These are phyloP conservation scores for Cladosporium sp. DNA, from an alignment of 2,329 filamentous ascomycete genomes.

Conservation along the genomic window DNA sequence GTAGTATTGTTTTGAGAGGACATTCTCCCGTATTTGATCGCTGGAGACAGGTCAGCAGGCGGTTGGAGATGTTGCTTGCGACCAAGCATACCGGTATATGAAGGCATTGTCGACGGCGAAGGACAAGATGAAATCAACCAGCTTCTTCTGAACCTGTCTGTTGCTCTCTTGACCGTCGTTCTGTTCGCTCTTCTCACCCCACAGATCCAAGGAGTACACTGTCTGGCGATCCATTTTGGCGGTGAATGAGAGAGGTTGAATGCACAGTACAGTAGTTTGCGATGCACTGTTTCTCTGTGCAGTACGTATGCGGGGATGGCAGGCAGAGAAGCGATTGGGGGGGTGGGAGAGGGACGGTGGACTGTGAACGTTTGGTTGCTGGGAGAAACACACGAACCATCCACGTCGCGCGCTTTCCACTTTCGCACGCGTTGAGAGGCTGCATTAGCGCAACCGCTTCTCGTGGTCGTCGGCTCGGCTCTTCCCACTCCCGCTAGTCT, in stretches of 20 bases:
- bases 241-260: background rate
- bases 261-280: background rate
- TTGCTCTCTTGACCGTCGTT: constrained; percentile 27
- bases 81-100: constrained; percentile 69
- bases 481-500: too few species aligned
- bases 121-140: constrained; percentile 87
- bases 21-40: constrained; percentile 93
- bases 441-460: constrained; percentile 8
- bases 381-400: background rate
- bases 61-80: too few species aligned
- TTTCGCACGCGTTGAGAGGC: background rate
- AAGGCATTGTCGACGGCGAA: constrained; percentile 93
- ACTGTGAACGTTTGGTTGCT: constrained; percentile 5
- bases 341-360: background rate
- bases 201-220: constrained; percentile 79
- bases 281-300: background rate
- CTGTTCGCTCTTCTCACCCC: constrained; percentile 40
- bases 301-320: constrained; percentile 1
- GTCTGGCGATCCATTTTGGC: constrained; percentile 76
- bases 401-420: background rate
- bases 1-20: constrained; percentile 86
- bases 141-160: constrained; percentile 63
- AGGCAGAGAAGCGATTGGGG: background rate
- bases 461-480: too few species aligned
- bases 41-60: constrained; percentile 46